phyloP scores from a whole-genome alignment of 2,329 filamentous ascomycete genomes.

The Aspergillus brasiliensis region DNA sequence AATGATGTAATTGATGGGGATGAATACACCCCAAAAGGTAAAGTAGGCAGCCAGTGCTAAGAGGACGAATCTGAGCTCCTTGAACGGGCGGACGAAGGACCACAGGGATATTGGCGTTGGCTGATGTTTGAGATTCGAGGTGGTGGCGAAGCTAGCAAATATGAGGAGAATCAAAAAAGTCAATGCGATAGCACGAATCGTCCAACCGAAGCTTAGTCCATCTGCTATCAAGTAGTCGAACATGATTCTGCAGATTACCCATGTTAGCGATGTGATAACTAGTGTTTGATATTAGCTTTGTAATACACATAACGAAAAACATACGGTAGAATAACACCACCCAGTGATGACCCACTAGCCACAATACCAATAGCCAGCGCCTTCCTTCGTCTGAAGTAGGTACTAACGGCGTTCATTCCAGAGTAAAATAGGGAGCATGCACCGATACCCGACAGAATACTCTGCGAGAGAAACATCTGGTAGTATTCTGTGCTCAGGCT shows the following conservation, averaged over 20 bases:
- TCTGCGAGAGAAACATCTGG: slow-evolving; percentile 22
- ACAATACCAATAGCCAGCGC: slow-evolving; percentile 54
- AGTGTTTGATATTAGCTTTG: too few relatives aligned
- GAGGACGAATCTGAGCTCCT: slow-evolving; percentile 3
- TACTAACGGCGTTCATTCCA: slow-evolving; percentile 15
- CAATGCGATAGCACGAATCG: slow-evolving; percentile 55
- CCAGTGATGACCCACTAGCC: slow-evolving; percentile 52
- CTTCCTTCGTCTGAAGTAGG: slow-evolving; percentile 53
- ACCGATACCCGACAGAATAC: neutral
- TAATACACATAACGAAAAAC: neutral
- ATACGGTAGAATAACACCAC: slow-evolving; percentile 57
- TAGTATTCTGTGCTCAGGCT: slow-evolving; percentile 54
- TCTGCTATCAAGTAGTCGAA: slow-evolving; percentile 52
- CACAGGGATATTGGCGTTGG: neutral
- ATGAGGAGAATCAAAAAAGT: slow-evolving; percentile 59
- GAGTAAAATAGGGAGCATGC: neutral
- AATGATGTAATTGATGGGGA: slow-evolving; percentile 14
- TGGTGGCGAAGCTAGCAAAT: slow-evolving; percentile 54
- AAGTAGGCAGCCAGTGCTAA: slow-evolving; percentile 6
- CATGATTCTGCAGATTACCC: slow-evolving; percentile 45
- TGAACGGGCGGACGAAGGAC: slow-evolving; percentile 8
- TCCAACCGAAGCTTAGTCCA: slow-evolving; percentile 54
- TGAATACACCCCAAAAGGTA: slow-evolving; percentile 20
- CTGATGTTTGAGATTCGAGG: slow-evolving; percentile 34
- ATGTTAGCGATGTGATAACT: too few relatives aligned